Percentiles rank a stretch among this genome's conserved stretches.
Conservation (phyloP, 805 yeast species). For the Geotrichum ghanense region DNA sequence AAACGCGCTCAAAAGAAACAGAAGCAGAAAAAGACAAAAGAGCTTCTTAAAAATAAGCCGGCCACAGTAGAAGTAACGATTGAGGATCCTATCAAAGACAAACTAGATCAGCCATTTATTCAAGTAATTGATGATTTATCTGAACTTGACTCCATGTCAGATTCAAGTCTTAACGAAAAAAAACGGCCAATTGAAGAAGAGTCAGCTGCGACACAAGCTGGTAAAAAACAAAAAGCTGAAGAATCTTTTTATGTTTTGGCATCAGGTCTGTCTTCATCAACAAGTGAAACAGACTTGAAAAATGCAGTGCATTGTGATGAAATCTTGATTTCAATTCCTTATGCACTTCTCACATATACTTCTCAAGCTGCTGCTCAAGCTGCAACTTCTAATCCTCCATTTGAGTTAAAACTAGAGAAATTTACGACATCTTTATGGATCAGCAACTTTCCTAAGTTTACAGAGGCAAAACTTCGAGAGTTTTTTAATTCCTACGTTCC, state of each 20-base stretch:
- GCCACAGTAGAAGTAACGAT: not conserved
- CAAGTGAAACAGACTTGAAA: constrained; percentile 30
- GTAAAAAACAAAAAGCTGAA: too few relatives aligned
- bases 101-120: constrained; percentile 4
- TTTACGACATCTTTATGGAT: constrained; percentile 50
- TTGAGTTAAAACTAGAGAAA: not conserved
- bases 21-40: constrained; percentile 4
- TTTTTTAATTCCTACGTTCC: constrained; percentile 33
- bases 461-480: constrained; percentile 28
- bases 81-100: constrained; percentile 4
- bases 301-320: constrained; percentile 47
- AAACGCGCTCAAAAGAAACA: not conserved
- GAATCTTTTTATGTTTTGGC: constrained; percentile 52
- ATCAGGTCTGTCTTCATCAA: constrained; percentile 32
- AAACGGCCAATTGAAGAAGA: too few relatives aligned
- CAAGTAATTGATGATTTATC: too few relatives aligned
- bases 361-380: constrained; percentile 37
- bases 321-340: constrained; percentile 20
- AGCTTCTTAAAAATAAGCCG: not conserved
- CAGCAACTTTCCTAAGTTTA: constrained; percentile 59
- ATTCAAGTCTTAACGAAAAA: too few relatives aligned
- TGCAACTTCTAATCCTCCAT: constrained; percentile 52
- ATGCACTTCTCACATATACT: constrained; percentile 52
- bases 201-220: too few relatives aligned
- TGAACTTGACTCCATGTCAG: too few relatives aligned